Evolutionary conservation across 192 early-diverging fungal genomes (phyloP).

Genomic region (Neocallimastix lanati): DNA sequence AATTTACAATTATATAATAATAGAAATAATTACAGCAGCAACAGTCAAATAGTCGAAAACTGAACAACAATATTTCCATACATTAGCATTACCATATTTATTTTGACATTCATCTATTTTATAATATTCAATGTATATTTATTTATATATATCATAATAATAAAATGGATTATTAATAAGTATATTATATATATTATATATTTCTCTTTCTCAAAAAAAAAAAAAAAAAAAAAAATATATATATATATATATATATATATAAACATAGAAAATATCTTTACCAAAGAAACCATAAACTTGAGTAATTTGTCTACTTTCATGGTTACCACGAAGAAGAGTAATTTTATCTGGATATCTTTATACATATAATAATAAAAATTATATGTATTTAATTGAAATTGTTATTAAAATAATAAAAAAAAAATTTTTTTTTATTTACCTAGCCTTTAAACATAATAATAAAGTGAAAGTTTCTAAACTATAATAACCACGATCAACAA

Average conservation of each 20-base stretch:
- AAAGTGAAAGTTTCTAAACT: conserved; percentile 89
- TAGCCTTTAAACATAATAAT: conserved; percentile 82
- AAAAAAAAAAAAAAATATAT: background rate
- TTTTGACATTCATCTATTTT: conserved; percentile 70
- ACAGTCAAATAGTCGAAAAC: conserved; percentile 84
- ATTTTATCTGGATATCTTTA: conserved; percentile 87
- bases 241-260: background rate
- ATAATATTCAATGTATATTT: too few species aligned
- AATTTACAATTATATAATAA: too few species aligned
- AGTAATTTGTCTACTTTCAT: conserved; percentile 92
- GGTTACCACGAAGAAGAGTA: conserved; percentile 85
- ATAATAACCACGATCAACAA: conserved; percentile 96
- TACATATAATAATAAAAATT: background rate
- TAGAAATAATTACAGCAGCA: conserved; percentile 50
- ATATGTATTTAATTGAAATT: background rate
- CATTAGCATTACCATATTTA: conserved; percentile 88
- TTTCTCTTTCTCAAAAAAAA: too few species aligned
- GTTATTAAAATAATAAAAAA: conserved; percentile 2
- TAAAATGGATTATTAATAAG: too few species aligned
- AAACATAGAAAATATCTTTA: conserved; percentile 8
- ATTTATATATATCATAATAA: too few species aligned
- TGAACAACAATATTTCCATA: conserved; percentile 89
- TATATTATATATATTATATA: too few species aligned
- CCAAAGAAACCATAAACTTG: conserved; percentile 93
- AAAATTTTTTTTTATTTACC: conserved; percentile 18